Base-by-base conservation (phyloP, 2,329 filamentous ascomycete genomes). In the Xylariomycetidae sp. region DNA sequence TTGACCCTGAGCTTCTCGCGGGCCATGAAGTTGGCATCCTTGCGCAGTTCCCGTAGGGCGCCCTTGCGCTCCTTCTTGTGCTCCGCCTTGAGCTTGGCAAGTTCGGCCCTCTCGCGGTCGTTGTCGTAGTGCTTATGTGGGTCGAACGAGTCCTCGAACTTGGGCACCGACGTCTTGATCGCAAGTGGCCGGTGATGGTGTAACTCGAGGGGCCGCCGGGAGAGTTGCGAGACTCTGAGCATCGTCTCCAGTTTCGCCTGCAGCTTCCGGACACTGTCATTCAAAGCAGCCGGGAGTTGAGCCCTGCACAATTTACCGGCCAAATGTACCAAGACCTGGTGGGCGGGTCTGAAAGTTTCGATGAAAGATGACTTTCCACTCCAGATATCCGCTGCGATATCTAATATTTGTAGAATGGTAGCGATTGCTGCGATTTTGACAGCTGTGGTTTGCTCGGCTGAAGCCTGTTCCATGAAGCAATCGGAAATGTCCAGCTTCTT, bases 121-220 rank as follows among this genome's bases (percentile, higher is more conserved):
- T 88, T 88, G 56, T 98, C 93, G 74, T 98, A 96, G 72, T 96
- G 92, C 65, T 88, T 90, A 66, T 85, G 79, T 3, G 92, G 92
- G 59, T 94, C 92, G 74, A 88, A 98, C 37, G 76, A 74, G 57
- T 95, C 90, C 65, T 96, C 92, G 65, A 96, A 98, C 61, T 94
- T 95, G 61, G 92, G 92, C 29, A 95, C 79, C 38, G 42, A 38
- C 28, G 76, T 81, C 6, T 47, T 47, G 26, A 47, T 47, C 16
- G 92, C 82, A 3, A 94, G 73, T 0, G 89, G 87, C 1, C 75
- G 74, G 68, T 98, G 92, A 61, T 92, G 75, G 64, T 98, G 92
- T 3, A 98, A 76, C 50, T 87, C 76, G 19, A 96, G 76, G 2
- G 88, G 86, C 7, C 85, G 79, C 24, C 89, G 86, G 25, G 71